Evolutionary conservation across 768 basidiomycete genomes (phyloP).

Genomic region (Lentinula detonsa): DNA sequence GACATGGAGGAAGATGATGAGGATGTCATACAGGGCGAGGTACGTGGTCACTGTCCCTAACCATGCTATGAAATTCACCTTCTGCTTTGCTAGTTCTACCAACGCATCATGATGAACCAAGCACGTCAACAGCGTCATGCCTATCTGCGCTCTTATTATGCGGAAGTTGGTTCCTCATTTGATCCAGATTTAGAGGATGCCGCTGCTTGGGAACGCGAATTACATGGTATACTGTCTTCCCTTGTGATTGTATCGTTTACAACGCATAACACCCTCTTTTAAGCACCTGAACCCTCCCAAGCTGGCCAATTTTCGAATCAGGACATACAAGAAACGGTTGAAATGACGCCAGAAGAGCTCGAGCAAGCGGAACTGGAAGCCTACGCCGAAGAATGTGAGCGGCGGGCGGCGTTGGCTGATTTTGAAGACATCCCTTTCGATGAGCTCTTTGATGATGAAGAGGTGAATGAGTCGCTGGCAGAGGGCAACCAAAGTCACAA

Average conservation of each 20-base stretch:
- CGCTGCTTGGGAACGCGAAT: slow-evolving; percentile 51
- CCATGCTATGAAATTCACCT: not conserved
- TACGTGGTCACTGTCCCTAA: slow-evolving; percentile 15
- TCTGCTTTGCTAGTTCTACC: slow-evolving; percentile 46
- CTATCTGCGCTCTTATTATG: slow-evolving; percentile 58
- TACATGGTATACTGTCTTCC: slow-evolving; percentile 29
- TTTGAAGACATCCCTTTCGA: slow-evolving; percentile 44
- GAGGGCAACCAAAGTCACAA: slow-evolving; percentile 6
- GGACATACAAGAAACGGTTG: slow-evolving; percentile 3
- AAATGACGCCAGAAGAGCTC: slow-evolving; percentile 37
- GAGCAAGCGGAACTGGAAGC: slow-evolving; percentile 54
- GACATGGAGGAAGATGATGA: slow-evolving; percentile 59
- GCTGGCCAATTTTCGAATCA: not conserved
- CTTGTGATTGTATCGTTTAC: not conserved
- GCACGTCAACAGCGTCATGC: slow-evolving; percentile 42
- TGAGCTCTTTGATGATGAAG: slow-evolving; percentile 18
- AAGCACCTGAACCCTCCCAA: not conserved
- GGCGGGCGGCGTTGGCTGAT: slow-evolving; percentile 32
- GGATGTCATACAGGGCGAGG: slow-evolving; percentile 58
- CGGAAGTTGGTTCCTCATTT: slow-evolving; percentile 70
- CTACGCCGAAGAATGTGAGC: slow-evolving; percentile 50
- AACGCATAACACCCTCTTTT: not conserved
- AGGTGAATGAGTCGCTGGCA: not conserved
- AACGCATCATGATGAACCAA: slow-evolving; percentile 54
- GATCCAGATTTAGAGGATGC: slow-evolving; percentile 70